phyloP scores from a whole-genome alignment of 2,329 filamentous ascomycete species.

The Ophiostoma sp. region DNA sequence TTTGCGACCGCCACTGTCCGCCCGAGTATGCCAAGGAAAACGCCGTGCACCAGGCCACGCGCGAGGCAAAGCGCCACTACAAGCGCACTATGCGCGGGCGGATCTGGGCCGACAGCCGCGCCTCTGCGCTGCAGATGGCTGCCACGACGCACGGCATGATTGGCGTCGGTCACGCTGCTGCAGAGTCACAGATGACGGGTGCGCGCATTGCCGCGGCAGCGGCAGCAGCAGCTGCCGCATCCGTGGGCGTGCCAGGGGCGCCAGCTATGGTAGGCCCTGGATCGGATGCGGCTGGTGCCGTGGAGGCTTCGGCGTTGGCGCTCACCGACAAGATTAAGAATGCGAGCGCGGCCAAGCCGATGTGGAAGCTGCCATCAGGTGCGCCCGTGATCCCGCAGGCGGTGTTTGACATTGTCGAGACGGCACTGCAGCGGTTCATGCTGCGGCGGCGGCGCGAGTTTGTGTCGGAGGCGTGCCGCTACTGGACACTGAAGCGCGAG shows the following conservation, averaged over 20 bases:
- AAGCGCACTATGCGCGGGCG: constrained; percentile 81
- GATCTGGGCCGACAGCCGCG: constrained; percentile 87
- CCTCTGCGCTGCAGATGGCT: constrained; percentile 73
- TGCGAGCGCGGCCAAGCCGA: constrained; percentile 49
- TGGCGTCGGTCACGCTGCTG: constrained; percentile 57
- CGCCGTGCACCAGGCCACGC: constrained; percentile 71
- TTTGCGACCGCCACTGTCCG: constrained; percentile 92
- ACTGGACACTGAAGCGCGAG: constrained; percentile 96
- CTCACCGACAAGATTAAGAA: constrained; percentile 49
- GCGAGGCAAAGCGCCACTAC: constrained; percentile 82
- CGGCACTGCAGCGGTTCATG: constrained; percentile 73
- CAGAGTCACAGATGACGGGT: constrained; percentile 78
- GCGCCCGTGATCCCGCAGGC: constrained; percentile 89
- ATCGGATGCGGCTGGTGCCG: constrained; percentile 54
- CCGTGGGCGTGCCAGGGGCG: background rate
- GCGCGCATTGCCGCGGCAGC: constrained; percentile 72
- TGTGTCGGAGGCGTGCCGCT: constrained; percentile 86
- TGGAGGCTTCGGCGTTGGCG: background rate
- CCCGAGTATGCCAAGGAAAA: constrained; percentile 83
- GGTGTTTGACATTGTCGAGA: constrained; percentile 80
- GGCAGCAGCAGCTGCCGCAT: constrained; percentile 11
- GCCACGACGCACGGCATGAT: constrained; percentile 57
- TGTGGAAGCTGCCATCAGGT: constrained; percentile 91
- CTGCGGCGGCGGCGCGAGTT: constrained; percentile 84
- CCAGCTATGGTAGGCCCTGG: background rate